Evolutionary conservation across 2,329 filamentous ascomycete genomes (phyloP).

Genomic region (Talaromyces rugulosus): DNA sequence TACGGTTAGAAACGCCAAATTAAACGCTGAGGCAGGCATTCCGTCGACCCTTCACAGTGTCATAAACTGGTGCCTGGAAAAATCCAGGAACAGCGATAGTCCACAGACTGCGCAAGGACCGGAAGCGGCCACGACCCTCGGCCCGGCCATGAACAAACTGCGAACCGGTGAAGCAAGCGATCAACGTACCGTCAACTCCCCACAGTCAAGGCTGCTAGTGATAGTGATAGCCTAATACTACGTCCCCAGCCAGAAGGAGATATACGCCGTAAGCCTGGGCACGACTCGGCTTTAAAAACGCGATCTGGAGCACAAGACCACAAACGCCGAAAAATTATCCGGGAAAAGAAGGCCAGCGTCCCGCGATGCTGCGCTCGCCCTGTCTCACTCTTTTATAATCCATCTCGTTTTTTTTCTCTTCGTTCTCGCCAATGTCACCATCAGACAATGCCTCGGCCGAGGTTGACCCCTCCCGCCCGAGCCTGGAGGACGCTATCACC

Average conservation of each 20-base stretch:
- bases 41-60: no score
- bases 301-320: background rate
- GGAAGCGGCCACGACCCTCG: background rate
- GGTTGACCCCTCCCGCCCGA: conserved; percentile 18
- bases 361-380: background rate
- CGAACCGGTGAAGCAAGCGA: background rate
- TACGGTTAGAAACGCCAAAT: background rate
- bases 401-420: background rate
- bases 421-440: conserved; percentile 25
- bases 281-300: conserved; percentile 22
- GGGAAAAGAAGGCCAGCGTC: background rate
- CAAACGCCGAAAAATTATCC: background rate
- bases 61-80: background rate
- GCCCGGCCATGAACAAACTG: background rate
- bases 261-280: conserved; percentile 44
- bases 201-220: background rate
- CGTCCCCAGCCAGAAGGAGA: conserved; percentile 36
- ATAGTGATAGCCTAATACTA: background rate
- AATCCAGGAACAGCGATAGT: no score
- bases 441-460: conserved; percentile 21
- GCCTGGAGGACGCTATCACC: conserved; percentile 46
- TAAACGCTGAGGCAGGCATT: background rate
- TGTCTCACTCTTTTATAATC: background rate
- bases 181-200: background rate
- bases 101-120: background rate